Percentiles rank a stretch among this genome's conserved stretches.
Conservation (phyloP, 306 rosid genomes). For the Ammopiptanthus mongolicus region DNA sequence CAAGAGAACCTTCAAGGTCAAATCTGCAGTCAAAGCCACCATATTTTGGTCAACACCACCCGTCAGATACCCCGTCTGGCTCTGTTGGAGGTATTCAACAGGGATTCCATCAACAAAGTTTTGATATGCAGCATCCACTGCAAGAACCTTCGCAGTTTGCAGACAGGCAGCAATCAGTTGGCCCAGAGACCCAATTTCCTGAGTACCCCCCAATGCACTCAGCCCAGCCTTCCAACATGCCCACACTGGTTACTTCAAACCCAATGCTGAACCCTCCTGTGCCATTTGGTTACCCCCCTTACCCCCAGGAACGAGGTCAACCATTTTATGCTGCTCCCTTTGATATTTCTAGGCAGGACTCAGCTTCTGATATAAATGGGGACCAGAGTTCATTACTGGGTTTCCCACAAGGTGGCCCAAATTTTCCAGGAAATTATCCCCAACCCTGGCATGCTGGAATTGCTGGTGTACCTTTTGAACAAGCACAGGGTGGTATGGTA, state of each 20-base stretch:
- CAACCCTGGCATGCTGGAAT: slow-evolving; percentile 77
- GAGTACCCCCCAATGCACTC: slow-evolving; percentile 76
- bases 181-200: slow-evolving; percentile 48
- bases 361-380: slow-evolving; percentile 52
- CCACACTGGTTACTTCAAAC: slow-evolving; percentile 58
- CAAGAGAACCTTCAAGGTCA: slow-evolving; percentile 74
- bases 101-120: slow-evolving; percentile 57
- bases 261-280: slow-evolving; percentile 64
- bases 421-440: slow-evolving; percentile 51
- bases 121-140: slow-evolving; percentile 65
- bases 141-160: slow-evolving; percentile 62
- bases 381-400: slow-evolving; percentile 75
- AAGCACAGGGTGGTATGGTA: slow-evolving; percentile 43
- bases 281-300: slow-evolving; percentile 66
- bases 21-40: slow-evolving; percentile 55
- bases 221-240: slow-evolving; percentile 48
- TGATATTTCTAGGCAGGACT: slow-evolving; percentile 70
- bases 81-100: slow-evolving; percentile 35
- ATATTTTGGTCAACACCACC: slow-evolving; percentile 63
- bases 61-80: slow-evolving; percentile 48
- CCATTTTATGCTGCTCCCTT: slow-evolving; percentile 65
- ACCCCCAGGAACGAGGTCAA: slow-evolving; percentile 69
- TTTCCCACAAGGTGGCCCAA: slow-evolving; percentile 67
- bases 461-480: slow-evolving; percentile 56
- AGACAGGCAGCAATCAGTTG: slow-evolving; percentile 67